Evolutionary conservation across 169 alveolate species (phyloP).

Genomic region (Eimeria brunetti): DNA sequence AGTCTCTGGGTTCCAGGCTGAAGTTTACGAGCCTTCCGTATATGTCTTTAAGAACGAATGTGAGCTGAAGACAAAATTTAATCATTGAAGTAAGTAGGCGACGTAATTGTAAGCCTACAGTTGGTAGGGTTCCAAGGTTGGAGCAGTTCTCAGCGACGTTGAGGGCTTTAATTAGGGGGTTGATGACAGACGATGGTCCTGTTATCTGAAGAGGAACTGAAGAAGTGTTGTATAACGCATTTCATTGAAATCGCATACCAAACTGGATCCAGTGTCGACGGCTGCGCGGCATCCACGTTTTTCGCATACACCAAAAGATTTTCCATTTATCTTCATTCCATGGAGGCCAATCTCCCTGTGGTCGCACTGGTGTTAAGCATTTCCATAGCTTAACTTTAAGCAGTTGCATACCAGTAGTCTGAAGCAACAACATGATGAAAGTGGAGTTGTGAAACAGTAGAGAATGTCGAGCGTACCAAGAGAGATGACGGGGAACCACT

Average conservation of each 20-base stretch:
- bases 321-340: slow-evolving; percentile 88
- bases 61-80: slow-evolving; percentile 75
- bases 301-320: slow-evolving; percentile 83
- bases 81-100: neutral
- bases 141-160: slow-evolving; percentile 88
- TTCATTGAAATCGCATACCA: slow-evolving; percentile 77
- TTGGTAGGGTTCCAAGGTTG: slow-evolving; percentile 86
- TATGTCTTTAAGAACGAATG: slow-evolving; percentile 83
- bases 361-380: neutral
- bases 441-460: neutral
- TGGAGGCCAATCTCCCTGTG: slow-evolving; percentile 93
- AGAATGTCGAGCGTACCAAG: slow-evolving; percentile 83
- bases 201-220: slow-evolving; percentile 84
- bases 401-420: slow-evolving; percentile 68
- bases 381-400: neutral
- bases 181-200: slow-evolving; percentile 89
- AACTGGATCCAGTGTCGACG: slow-evolving; percentile 94
- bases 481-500: slow-evolving; percentile 94
- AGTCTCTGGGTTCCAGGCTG: slow-evolving; percentile 86
- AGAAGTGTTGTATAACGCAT: neutral
- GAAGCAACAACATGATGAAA: neutral
- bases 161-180: slow-evolving; percentile 86
- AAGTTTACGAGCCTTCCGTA: slow-evolving; percentile 84
- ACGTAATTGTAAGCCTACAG: slow-evolving; percentile 37
- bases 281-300: slow-evolving; percentile 92